Base-by-base conservation (phyloP, 768 basidiomycete genomes). In the Gloeophyllum trabeum region DNA sequence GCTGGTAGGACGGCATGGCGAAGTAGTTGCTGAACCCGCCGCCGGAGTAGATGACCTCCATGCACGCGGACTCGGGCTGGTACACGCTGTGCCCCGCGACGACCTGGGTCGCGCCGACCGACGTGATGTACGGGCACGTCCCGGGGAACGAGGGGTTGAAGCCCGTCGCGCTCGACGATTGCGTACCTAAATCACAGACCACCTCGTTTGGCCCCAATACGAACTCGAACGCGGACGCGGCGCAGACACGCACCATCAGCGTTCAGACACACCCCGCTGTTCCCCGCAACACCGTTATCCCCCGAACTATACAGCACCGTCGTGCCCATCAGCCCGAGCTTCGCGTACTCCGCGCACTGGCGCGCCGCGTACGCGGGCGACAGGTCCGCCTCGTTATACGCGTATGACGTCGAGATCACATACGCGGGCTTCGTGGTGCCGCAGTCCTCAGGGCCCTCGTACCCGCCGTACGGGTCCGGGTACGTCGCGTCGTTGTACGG, bases 271-370 rank as follows among this genome's bases (percentile, higher is more conserved):
- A 37, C 10, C 7, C 36, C 36, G 10, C 36, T 19, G 20, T 37
- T 37, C 7, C 36, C 36, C 13, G 36, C 36, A 21, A 37, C 36
- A 37, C 36, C 36, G 20, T 37, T 10, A 19, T 37, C 36, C 7
- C 36, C 36, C 7, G 36, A 37, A 48, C 55, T 56, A 37, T 49
- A 54, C 10, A 54, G 39, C 18, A 52, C 28, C 19, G 48, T 65
- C n/a, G 53, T 35, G 39, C 68, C 66, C 52, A 66, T 51, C 19
- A 67, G 46, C 21, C 66, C 66, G 10, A 66, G 55, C 46, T 71
- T 71, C 24, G 56, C 70, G 44, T 70, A 72, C 47, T 71, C 70
- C 4, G 55, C 46, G 48, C 68, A 70, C 41, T 69, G 66, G 24
- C 69, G 62, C 26, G 48, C 49, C 19, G 62, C 55, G 45, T 66